Conservation (phyloP, 2,329 filamentous ascomycete species). For the Cercospora sp. region DNA sequence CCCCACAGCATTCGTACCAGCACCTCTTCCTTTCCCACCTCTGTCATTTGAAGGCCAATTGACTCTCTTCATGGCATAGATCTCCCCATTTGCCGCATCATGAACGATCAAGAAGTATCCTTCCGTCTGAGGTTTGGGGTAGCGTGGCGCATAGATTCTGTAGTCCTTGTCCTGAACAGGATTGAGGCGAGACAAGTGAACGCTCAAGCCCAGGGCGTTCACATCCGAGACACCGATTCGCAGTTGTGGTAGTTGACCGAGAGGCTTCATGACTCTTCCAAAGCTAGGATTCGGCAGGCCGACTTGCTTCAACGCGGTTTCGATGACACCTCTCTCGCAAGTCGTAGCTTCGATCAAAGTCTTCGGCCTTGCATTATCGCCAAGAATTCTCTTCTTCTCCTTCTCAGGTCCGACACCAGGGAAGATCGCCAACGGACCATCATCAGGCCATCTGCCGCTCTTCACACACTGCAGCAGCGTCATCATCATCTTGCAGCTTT, state of each 20-base stretch:
- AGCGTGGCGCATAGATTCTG: conserved; percentile 80
- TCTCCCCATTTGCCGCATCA: conserved; percentile 66
- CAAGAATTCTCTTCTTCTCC: conserved; percentile 46
- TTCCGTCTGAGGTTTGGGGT: conserved; percentile 92
- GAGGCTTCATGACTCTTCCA: conserved; percentile 58
- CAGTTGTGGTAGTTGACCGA: conserved; percentile 68
- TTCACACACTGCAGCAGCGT: conserved; percentile 88
- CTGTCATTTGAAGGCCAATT: conserved; percentile 61
- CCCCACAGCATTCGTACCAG: conserved; percentile 10
- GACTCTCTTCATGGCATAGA: conserved; percentile 82
- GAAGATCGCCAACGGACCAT: conserved; percentile 75
- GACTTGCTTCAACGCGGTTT: conserved; percentile 51
- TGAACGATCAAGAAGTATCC: conserved; percentile 86
- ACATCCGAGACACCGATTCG: conserved; percentile 61
- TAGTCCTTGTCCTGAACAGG: conserved; percentile 63
- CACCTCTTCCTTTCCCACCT: conserved; percentile 32
- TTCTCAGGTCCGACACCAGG: conserved; percentile 62
- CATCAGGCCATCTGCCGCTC: conserved; percentile 84
- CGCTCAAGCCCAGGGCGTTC: conserved; percentile 62
- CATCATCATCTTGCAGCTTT: conserved; percentile 79
- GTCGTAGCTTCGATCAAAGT: conserved; percentile 45
- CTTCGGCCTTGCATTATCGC: conserved; percentile 34
- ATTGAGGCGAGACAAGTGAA: conserved; percentile 68
- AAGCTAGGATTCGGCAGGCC: conserved; percentile 50
- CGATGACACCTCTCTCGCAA: conserved; percentile 36